Evolutionary conservation across 768 basidiomycete genomes (phyloP), one percentile per base, ranked within the genome.

Genomic region (Auricularia auricula-judae): DNA sequence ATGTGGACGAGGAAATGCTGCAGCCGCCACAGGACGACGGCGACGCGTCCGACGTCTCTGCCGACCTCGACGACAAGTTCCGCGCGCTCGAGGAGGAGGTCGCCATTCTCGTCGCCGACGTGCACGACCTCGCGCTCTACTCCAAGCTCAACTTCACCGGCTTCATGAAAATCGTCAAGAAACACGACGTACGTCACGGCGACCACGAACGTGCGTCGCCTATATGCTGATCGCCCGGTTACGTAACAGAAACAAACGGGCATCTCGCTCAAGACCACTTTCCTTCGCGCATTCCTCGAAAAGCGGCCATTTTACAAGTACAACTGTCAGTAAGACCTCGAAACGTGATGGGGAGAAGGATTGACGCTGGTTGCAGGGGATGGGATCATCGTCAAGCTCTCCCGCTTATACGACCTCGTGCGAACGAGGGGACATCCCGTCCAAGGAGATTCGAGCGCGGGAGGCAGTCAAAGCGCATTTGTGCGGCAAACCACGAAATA

Each of bases 401-500:
- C 96, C 16, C 90, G 90, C 69, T 76, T 98, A 43, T 98, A 97
- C 72, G 89, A 98, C 74, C 87, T 98, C 42, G 94, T 98, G 18
- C 86, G 95, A 61, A 98, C 95, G 0, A 81, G 97, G 63, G 97
- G 97, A 0, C 91, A 98, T 71, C 97, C 97, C 10, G 88, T 93
- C 1, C 84, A 89, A 65, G 97, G 97, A 29, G 97, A 99, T 72
- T 85, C 94, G 1, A 88, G 87, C 69, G 97, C 97, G 1, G 97
- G 97, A 35, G 95, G 96, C 1, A 89, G 76, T 68, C 97, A 99
- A 78, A 97, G 91, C 68, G 97, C 96, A 1, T 99, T 99, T 71
- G 91, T 98, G n/a, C 78, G 97, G 47, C 94, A 97, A 75, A 99
- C 97, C 39, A 98, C 97, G 11, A 99, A 99, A 74, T 99, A 99